phyloP scores from a whole-genome alignment of 1,139 yeast genomes.

The Saccharomyces hybrid region DNA sequence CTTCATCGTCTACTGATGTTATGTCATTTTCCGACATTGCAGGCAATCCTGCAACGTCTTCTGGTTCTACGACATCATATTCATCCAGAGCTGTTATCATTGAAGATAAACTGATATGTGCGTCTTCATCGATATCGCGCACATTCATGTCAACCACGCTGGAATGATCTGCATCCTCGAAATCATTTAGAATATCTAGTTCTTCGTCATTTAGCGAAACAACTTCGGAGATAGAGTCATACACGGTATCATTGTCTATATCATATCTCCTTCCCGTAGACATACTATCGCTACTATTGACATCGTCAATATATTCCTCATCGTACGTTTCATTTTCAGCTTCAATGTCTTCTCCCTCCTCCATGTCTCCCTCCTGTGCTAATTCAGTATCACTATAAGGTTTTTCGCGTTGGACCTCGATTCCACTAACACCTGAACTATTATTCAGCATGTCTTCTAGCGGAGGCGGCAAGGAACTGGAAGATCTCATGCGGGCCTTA shows the following conservation, averaged over 20 bases:
- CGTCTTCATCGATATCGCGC: background rate
- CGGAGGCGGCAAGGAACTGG: background rate
- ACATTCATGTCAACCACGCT: background rate
- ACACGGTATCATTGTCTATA: constrained; percentile 2
- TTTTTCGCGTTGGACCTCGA: background rate
- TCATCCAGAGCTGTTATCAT: constrained; percentile 23
- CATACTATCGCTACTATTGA: constrained; percentile 1
- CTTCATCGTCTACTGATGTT: constrained; percentile 1
- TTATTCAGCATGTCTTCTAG: background rate
- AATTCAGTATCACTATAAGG: background rate
- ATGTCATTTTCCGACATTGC: background rate
- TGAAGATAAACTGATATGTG: constrained; percentile 10
- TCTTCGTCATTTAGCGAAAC: constrained; percentile 4
- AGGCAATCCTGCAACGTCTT: constrained; percentile 2
- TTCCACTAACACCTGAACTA: background rate
- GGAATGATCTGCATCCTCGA: background rate
- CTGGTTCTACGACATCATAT: constrained; percentile 16
- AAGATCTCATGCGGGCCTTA: background rate
- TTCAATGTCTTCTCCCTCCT: constrained; percentile 3
- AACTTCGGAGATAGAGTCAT: constrained; percentile 5
- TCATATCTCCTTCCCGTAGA: constrained; percentile 3
- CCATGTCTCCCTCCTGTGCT: background rate
- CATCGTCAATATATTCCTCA: constrained; percentile 4
- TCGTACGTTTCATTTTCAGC: constrained; percentile 5
- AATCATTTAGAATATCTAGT: constrained; percentile 2